Percentiles rank a stretch among this genome's conserved stretches.
These are phyloP conservation scores for Coriolopsis trogii DNA, from an alignment of 1,284 basidiomycete species.

Conservation along the genomic window DNA sequence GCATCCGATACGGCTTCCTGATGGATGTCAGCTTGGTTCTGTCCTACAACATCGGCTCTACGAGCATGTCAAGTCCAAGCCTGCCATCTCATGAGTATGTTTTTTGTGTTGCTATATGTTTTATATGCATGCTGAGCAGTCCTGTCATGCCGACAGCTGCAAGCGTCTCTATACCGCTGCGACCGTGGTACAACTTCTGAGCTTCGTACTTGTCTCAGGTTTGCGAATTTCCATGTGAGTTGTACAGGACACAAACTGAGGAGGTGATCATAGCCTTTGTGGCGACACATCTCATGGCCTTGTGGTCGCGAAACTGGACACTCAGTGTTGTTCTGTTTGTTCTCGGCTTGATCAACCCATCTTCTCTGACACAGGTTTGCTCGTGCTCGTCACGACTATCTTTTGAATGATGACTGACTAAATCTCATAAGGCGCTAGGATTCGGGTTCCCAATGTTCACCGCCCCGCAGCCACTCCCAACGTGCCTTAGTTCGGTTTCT, in stretches of 20 bases:
- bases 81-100: no score
- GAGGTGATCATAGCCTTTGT: not conserved
- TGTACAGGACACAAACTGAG: not conserved
- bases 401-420: not conserved
- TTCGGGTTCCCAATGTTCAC: no score
- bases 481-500: no score
- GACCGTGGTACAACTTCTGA: not conserved
- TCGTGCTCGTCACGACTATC: not conserved
- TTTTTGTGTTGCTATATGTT: not conserved
- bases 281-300: not conserved
- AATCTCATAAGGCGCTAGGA: no score
- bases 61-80: not conserved
- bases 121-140: not conserved
- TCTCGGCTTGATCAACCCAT: not conserved
- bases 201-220: not conserved
- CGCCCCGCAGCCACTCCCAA: no score
- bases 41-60: not conserved
- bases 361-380: not conserved
- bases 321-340: not conserved
- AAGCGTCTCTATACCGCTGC: not conserved
- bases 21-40: not conserved
- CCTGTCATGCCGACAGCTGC: not conserved
- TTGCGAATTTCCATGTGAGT: not conserved
- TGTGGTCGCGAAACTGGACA: not conserved
- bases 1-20: slow-evolving; percentile 1